These are phyloP conservation scores for Casuarina cunninghamiana DNA, from an alignment of 306 rosid genomes.

Conservation along the genomic window DNA sequence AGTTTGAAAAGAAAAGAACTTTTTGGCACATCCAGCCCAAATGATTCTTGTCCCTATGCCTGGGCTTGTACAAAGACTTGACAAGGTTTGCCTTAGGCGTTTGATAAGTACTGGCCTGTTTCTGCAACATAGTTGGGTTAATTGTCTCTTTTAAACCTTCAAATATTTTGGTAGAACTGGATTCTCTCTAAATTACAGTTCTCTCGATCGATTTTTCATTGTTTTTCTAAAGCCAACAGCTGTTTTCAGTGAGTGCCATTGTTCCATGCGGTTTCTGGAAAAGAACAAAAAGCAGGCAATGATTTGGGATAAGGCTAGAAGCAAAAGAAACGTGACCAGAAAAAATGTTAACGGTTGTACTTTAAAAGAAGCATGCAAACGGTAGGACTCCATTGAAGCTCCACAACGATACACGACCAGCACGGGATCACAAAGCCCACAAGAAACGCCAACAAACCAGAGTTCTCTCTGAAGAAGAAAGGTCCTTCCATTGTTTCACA, in stretches of 20 bases:
- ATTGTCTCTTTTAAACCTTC: no score
- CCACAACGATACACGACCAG: neutral
- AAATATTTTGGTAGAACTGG: no score
- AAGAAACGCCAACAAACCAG: neutral
- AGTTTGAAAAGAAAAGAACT: no score
- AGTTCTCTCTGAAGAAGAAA: neutral
- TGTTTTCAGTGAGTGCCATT: neutral
- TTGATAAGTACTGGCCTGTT: no score
- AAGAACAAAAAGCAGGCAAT: constrained; percentile 10
- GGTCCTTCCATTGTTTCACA: neutral
- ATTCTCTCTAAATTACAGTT: no score
- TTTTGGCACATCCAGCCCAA: no score
- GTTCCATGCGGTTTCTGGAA: neutral
- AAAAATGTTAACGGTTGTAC: constrained; percentile 1
- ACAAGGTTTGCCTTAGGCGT: no score
- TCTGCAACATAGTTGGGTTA: no score
- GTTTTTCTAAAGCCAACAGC: neutral
- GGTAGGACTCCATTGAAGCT: constrained; percentile 3
- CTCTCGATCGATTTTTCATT: no score
- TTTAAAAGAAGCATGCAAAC: constrained; percentile 14
- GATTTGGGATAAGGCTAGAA: constrained; percentile 6
- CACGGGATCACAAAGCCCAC: neutral
- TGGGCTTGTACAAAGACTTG: no score
- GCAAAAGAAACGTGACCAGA: constrained; percentile 21
- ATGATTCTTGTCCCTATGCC: no score